These are phyloP conservation scores for Alectoria sarmentosa DNA, from an alignment of 495 filamentous ascomycete genomes.

Conservation along the genomic window DNA sequence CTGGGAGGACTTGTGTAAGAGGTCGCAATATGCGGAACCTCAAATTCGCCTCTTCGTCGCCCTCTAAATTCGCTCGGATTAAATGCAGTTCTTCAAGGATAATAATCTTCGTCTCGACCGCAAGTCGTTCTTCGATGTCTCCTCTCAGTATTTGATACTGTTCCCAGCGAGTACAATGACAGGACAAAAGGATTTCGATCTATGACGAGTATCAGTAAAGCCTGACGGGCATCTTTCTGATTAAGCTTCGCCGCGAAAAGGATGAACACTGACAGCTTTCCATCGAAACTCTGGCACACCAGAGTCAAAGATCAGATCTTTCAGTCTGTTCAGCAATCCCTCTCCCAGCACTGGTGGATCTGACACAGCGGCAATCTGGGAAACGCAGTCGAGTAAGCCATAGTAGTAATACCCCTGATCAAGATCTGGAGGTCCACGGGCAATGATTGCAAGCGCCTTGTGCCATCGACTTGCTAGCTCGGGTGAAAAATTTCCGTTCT, in stretches of 20 bases:
- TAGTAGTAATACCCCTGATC: constrained; percentile 10
- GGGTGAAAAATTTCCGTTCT: neutral
- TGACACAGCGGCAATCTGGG: constrained; percentile 5
- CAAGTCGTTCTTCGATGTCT: neutral
- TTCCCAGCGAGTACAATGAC: neutral
- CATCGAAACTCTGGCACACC: constrained; percentile 13
- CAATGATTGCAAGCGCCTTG: neutral
- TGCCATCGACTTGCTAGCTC: constrained; percentile 3
- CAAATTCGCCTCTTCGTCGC: neutral
- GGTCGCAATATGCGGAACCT: neutral
- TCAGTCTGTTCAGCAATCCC: neutral
- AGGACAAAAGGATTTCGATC: constrained; percentile 4
- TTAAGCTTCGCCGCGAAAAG: neutral
- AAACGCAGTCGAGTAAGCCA: constrained; percentile 3
- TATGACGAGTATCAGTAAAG: neutral
- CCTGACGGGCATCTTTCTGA: too few relatives aligned
- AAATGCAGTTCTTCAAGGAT: neutral
- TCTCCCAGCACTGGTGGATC: neutral
- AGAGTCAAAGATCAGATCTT: constrained; percentile 1
- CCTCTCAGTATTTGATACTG: neutral
- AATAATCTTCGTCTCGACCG: neutral
- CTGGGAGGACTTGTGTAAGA: neutral
- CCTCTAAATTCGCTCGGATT: neutral
- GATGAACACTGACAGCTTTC: constrained; percentile 16
- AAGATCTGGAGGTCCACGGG: constrained; percentile 6